Base-by-base conservation (phyloP, 176 grass and related monocot genomes). In the Triticum dicoccoides region DNA sequence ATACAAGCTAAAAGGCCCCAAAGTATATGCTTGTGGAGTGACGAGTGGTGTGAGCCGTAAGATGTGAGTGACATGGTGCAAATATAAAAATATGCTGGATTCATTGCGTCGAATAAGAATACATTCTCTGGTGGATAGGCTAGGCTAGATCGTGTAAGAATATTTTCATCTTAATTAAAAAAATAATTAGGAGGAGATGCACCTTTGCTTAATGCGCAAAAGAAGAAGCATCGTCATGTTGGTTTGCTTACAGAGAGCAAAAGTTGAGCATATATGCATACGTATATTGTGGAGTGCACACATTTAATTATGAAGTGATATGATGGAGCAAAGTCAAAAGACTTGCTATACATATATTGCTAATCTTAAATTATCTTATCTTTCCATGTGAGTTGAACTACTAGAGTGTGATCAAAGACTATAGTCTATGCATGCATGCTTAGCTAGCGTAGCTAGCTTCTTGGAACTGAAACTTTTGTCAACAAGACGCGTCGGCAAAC, bases 401-500 rank as follows among this genome's bases (percentile, higher is more conserved):
- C 4, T 41, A 20, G 70, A 27, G 41, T 49, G 9, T 47, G 51
- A 54, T 54, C 15, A 18, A 54, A 54, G 51, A 54, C 51, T 54
- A 54, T 54, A 54, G 51, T 54, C 51, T 54, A 54, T 58, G 54
- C 54, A 58, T 58, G 54, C 18, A 58, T 58, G 54, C 54, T 21
- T 49, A 10, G 67, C 67, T 30, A 30, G 29, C 29, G 29, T 30
- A 30, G 29, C 29, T 38, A 21, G 33, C 67, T 38, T 69, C 42
- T 49, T 49, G 72, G 42, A 73, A 75, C 72, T 47, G 42, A 49
- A 75, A 65, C 44, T 23, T 75, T 75, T 75, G 72, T 49, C 12
- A 29, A 6, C 70, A 2, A 29, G 41, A 49, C 42, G 24, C n/a
- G 11, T 25, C n/a, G 71, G 44, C 41, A 18, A 49, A 3, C 42